These are phyloP conservation scores for Candida piceae DNA, from an alignment of 805 yeast species.

Conservation along the genomic window DNA sequence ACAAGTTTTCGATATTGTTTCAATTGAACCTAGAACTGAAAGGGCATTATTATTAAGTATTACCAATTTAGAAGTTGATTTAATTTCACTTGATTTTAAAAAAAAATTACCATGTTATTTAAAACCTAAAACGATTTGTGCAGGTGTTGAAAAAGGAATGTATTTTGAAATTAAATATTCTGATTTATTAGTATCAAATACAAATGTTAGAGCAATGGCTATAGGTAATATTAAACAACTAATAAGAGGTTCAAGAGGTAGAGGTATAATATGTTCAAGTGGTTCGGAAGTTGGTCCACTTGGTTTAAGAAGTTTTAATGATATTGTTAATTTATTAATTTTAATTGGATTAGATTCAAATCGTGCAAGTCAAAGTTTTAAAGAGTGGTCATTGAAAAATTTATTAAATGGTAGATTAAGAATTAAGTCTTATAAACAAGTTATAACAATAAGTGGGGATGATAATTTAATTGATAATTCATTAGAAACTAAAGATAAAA, in stretches of 20 bases:
- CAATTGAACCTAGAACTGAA: conserved; percentile 78
- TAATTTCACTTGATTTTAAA: conserved; percentile 67
- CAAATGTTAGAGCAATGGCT: conserved; percentile 46
- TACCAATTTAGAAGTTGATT: conserved; percentile 71
- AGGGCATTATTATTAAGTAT: conserved; percentile 72
- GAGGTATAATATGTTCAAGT: conserved; percentile 75
- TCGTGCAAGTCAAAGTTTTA: conserved; percentile 54
- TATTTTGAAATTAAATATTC: conserved; percentile 74
- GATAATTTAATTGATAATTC: conserved; percentile 23
- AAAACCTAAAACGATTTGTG: conserved; percentile 78
- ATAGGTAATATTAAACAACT: conserved; percentile 70
- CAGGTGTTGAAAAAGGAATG: conserved; percentile 79
- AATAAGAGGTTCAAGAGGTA: conserved; percentile 71
- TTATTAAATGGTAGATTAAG: conserved; percentile 73
- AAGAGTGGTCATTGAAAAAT: conserved; percentile 56
- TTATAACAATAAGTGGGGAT: conserved; percentile 54
- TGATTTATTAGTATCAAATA: conserved; percentile 36
- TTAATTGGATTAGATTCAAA: conserved; percentile 67
- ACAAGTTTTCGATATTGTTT: conserved; percentile 65
- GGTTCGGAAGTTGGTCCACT: conserved; percentile 55
- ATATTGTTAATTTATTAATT: conserved; percentile 59
- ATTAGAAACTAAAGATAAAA: conserved; percentile 17
- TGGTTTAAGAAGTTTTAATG: conserved; percentile 56
- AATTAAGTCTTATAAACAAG: conserved; percentile 71
- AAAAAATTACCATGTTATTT: conserved; percentile 68